phyloP scores from a whole-genome alignment of 164 flowering plant genomes.

The Tinospora cordifolia region DNA sequence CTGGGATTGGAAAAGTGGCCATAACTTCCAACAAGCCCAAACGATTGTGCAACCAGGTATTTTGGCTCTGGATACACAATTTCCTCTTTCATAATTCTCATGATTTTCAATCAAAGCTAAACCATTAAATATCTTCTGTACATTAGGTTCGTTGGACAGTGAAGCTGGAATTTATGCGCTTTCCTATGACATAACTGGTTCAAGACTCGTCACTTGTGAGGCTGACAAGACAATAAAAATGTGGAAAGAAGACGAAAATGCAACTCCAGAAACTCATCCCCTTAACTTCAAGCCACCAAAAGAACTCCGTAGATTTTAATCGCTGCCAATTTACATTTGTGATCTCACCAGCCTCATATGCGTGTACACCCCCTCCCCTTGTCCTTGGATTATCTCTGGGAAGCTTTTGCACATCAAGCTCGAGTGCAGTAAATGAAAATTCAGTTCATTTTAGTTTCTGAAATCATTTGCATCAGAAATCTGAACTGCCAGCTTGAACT shows the following conservation, averaged over 20 bases:
- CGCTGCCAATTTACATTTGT: too few species aligned
- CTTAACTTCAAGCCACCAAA: constrained; percentile 88
- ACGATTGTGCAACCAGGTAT: constrained; percentile 98
- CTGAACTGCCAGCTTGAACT: too few species aligned
- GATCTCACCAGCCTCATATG: too few species aligned
- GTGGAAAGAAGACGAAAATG: constrained; percentile 95
- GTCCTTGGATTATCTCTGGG: too few species aligned
- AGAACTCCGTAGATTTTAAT: constrained; percentile 72
- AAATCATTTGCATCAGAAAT: too few species aligned
- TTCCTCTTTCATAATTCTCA: background rate
- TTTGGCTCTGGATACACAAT: background rate
- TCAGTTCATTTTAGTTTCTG: too few species aligned
- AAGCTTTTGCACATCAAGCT: too few species aligned
- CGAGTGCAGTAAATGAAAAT: too few species aligned
- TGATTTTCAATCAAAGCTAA: background rate
- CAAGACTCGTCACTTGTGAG: constrained; percentile 85
- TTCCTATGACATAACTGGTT: constrained; percentile 72
- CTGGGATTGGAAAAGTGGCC: constrained; percentile 99
- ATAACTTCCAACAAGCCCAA: constrained; percentile 92
- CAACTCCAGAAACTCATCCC: constrained; percentile 95
- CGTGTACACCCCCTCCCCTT: too few species aligned
- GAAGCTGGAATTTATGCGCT: constrained; percentile 92
- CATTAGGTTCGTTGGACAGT: constrained; percentile 91
- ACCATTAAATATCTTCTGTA: background rate
- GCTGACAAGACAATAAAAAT: constrained; percentile 97